A percentile compares a stretch with the other conserved stretches of the same genome.
phyloP scores from a whole-genome alignment of 2,329 filamentous ascomycete species.

The Talaromyces marneffei region DNA sequence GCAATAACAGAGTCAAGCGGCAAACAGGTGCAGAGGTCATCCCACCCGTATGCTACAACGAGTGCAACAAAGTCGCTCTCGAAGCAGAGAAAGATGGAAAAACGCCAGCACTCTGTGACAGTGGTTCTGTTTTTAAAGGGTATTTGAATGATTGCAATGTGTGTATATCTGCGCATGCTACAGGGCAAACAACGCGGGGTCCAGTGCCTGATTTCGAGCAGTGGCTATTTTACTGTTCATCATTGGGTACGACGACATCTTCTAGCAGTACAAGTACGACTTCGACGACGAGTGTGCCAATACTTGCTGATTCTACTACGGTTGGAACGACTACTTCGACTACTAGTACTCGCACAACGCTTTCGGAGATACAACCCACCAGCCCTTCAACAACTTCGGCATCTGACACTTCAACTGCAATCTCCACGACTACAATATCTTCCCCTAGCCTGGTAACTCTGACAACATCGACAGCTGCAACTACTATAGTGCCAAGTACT shows the following conservation, averaged over 20 bases:
- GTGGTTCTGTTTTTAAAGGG: slow-evolving; percentile 13
- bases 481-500: not conserved
- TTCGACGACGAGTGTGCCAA: slow-evolving; percentile 2
- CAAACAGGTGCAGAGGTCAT: slow-evolving; percentile 14
- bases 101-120: slow-evolving; percentile 18
- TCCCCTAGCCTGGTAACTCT: not conserved
- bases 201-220: slow-evolving; percentile 16
- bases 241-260: not conserved
- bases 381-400: not conserved
- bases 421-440: not conserved
- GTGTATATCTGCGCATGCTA: slow-evolving; percentile 11
- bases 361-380: not conserved
- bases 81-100: slow-evolving; percentile 49
- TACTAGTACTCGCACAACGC: not conserved
- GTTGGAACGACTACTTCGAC: not conserved
- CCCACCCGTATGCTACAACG: slow-evolving; percentile 48
- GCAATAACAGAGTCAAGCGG: not conserved
- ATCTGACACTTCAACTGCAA: not conserved
- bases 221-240: slow-evolving; percentile 14
- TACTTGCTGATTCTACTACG: slow-evolving; percentile 1
- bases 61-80: slow-evolving; percentile 48
- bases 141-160: slow-evolving; percentile 6
- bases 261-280: not conserved
- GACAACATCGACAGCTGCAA: not conserved
- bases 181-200: not conserved